A percentile compares a stretch with the other conserved stretches of the same genome.
phyloP scores from a whole-genome alignment of 352 stramenopile genomes.

The Phytophthora macrochlamydospora region DNA sequence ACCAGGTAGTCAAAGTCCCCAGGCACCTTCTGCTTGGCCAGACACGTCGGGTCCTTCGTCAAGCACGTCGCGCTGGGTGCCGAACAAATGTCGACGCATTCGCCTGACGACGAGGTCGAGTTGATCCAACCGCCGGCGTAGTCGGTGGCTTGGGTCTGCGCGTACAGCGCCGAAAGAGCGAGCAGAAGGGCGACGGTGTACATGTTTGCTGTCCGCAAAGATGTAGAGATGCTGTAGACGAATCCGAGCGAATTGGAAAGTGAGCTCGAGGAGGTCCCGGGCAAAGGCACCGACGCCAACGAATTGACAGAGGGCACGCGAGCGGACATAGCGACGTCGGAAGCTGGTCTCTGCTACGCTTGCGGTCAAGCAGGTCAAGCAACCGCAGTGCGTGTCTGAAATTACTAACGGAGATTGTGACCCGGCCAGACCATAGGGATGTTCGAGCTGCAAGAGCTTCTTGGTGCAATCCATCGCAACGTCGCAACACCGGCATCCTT shows the following conservation, averaged over 20 bases:
- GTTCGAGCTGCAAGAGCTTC: too few species aligned
- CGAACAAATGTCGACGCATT: slow-evolving; percentile 84
- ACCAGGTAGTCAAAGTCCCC: slow-evolving; percentile 72
- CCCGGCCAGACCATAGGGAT: neutral
- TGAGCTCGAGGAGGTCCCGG: slow-evolving; percentile 7
- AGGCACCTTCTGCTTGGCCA: slow-evolving; percentile 64
- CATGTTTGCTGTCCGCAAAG: slow-evolving; percentile 15
- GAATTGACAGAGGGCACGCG: slow-evolving; percentile 26
- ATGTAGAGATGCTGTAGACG: slow-evolving; percentile 21
- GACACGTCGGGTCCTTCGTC: slow-evolving; percentile 51
- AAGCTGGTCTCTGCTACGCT: slow-evolving; percentile 16
- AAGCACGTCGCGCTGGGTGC: slow-evolving; percentile 62
- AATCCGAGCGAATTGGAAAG: slow-evolving; percentile 26
- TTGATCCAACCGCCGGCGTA: slow-evolving; percentile 67
- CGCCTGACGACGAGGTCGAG: slow-evolving; percentile 32
- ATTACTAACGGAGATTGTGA: slow-evolving; percentile 19
- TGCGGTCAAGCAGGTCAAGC: slow-evolving; percentile 1
- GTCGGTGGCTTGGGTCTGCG: slow-evolving; percentile 39
- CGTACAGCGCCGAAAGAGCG: slow-evolving; percentile 11
- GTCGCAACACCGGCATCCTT: too few species aligned
- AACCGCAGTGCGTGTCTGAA: slow-evolving; percentile 8
- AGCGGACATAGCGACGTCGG: slow-evolving; percentile 7
- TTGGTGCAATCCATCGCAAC: too few species aligned
- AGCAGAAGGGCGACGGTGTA: slow-evolving; percentile 27
- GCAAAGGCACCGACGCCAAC: slow-evolving; percentile 13